Evolutionary conservation across 2,329 filamentous ascomycete genomes (phyloP).

Genomic region (Lasiodiplodia sp.): DNA sequence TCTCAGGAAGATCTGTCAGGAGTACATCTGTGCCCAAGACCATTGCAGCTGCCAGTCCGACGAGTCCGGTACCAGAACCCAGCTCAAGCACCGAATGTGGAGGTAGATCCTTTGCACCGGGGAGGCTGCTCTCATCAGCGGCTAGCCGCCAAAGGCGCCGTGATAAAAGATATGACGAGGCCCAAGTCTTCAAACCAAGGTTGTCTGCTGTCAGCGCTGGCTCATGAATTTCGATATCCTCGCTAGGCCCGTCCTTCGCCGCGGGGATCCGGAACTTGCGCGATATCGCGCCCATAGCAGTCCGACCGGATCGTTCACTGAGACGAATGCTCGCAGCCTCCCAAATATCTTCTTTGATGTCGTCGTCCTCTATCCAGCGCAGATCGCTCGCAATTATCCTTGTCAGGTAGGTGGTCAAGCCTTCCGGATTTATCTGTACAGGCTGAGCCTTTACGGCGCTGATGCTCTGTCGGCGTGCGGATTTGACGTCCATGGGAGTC

Average conservation of each 20-base stretch:
- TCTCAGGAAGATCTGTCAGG: slow-evolving; percentile 84
- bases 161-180: slow-evolving; percentile 85
- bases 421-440: slow-evolving; percentile 54
- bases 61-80: slow-evolving; percentile 88
- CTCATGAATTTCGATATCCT: slow-evolving; percentile 79
- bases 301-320: slow-evolving; percentile 84
- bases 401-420: slow-evolving; percentile 71
- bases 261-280: slow-evolving; percentile 66
- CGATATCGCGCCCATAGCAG: slow-evolving; percentile 69
- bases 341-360: slow-evolving; percentile 74
- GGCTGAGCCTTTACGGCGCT: slow-evolving; percentile 19
- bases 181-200: slow-evolving; percentile 94
- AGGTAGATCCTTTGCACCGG: background rate
- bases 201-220: slow-evolving; percentile 88
- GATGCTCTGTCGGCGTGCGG: slow-evolving; percentile 18
- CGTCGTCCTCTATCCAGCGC: slow-evolving; percentile 72
- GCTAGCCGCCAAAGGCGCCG: slow-evolving; percentile 65
- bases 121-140: slow-evolving; percentile 31
- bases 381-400: slow-evolving; percentile 72
- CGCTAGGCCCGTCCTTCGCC: slow-evolving; percentile 39
- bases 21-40: slow-evolving; percentile 72
- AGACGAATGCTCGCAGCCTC: slow-evolving; percentile 79
- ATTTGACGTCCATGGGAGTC: slow-evolving; percentile 32
- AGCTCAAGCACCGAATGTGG: slow-evolving; percentile 70
- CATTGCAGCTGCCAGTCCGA: slow-evolving; percentile 83